Conservation (phyloP, 2,329 filamentous ascomycete genomes). For the Dendrostoma leiphaemia region DNA sequence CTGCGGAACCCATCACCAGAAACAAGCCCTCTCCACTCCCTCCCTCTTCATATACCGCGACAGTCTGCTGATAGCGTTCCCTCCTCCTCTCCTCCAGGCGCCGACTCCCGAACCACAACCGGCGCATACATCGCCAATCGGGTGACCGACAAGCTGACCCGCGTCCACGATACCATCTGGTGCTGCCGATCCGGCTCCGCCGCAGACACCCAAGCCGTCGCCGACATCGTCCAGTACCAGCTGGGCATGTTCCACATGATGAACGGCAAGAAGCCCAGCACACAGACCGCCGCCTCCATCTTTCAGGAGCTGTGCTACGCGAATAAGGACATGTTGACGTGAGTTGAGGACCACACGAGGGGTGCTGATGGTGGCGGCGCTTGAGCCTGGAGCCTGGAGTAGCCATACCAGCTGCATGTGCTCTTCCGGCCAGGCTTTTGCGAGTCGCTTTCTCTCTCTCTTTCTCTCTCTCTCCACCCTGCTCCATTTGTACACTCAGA, state of each 20-base stretch:
- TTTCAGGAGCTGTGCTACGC: slow-evolving; percentile 98
- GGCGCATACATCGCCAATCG: slow-evolving; percentile 98
- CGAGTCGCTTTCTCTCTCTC: no score
- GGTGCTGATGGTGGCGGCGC: no score
- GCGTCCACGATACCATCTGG: slow-evolving; percentile 99
- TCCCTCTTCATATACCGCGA: not conserved
- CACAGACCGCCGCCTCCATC: slow-evolving; percentile 89
- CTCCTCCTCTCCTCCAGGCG: slow-evolving; percentile 49
- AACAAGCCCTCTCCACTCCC: no score
- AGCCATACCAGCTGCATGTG: no score
- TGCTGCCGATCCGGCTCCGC: slow-evolving; percentile 98
- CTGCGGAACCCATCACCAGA: no score
- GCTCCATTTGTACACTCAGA: no score
- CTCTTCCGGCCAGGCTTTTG: no score
- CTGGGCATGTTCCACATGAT: slow-evolving; percentile 87
- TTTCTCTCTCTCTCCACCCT: no score
- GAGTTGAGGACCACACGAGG: no score
- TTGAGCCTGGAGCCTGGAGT: no score
- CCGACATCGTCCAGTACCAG: slow-evolving; percentile 97
- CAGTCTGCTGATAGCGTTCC: not conserved
- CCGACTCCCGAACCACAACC: slow-evolving; percentile 95
- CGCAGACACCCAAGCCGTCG: slow-evolving; percentile 95
- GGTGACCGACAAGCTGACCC: slow-evolving; percentile 98
- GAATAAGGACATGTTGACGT: slow-evolving; percentile 94
- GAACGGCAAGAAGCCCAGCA: slow-evolving; percentile 87